Base-by-base conservation (phyloP, 768 basidiomycete genomes). In the Leucosporidium yakuticum region DNA sequence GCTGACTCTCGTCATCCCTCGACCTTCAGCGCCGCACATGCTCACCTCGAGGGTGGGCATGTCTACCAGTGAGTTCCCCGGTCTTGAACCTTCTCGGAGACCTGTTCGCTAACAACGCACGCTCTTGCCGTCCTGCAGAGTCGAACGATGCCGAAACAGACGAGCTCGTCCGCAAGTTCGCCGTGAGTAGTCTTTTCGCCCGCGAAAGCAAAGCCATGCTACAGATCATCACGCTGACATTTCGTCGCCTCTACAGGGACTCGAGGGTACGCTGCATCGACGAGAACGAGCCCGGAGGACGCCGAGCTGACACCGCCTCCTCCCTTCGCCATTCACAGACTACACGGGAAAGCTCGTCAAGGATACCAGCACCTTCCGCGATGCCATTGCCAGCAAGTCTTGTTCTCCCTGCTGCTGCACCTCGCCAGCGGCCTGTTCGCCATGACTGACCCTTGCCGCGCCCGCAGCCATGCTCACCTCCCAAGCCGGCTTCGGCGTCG, bases 281-380 rank as follows among this genome's bases (percentile, higher is more conserved):
- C 31, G 55, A 23, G n/a, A 32, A 56, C 55, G 36, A 48, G 2
- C 54, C 29, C 74, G 86, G 91, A 88, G 79, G 82, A 79, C 74
- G 93, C 94, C 25, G 91, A 94, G 77, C 92, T 79, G 90, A 95
- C 73, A 91, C 93, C 68, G 89, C 86, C 73, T 83, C 39, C 8
- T 44, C 2, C 11, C 39, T 44, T 86, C 83, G 17, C 76, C 83
- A 5, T 81, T 97, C 72, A 92, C 98, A 79, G 79, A 84, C 60
- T 87, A 89, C 31, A 84, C 88, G 0, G 93, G 94, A 77, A 93
- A 92, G 81, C 81, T 98, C 65, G 79, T 93, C 74, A 97, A 98
- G 81, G 94, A 99, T 76, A 87, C 89, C 39, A 90, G 88, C 75
- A 82, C 86, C 8, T 98, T 92, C 80, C 85, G 85, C 21, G 92